Conservation (phyloP, 768 basidiomycete species). For the Mycena capillaripes region DNA sequence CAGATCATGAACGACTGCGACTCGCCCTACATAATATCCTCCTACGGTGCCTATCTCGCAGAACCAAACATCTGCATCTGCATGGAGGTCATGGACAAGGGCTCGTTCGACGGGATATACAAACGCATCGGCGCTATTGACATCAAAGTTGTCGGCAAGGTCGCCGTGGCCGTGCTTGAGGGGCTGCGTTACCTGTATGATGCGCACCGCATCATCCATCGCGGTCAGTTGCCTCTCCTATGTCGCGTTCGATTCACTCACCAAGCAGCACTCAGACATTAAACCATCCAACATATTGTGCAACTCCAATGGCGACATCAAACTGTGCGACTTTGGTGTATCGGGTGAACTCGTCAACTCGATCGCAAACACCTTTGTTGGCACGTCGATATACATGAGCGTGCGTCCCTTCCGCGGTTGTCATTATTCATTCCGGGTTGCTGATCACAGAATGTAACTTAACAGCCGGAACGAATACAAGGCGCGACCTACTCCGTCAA, state of each 20-base stretch:
- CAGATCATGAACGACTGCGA: constrained; percentile 99
- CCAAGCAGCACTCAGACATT: constrained; percentile 76
- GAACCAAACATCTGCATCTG: constrained; percentile 99
- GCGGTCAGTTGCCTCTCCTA: constrained; percentile 72
- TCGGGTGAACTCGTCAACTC: constrained; percentile 99
- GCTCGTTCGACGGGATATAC: constrained; percentile 94
- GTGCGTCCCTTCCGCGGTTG: constrained; percentile 64
- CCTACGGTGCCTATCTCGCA: constrained; percentile 95
- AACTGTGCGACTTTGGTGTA: constrained; percentile 99
- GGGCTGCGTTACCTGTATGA: constrained; percentile 98
- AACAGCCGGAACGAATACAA: constrained; percentile 98
- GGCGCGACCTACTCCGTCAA: constrained; percentile 99
- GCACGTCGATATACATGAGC: constrained; percentile 99
- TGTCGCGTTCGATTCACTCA: constrained; percentile 37
- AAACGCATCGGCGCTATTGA: constrained; percentile 95
- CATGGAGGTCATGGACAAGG: constrained; percentile 98
- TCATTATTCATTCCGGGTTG: constrained; percentile 22
- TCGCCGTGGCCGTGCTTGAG: constrained; percentile 93
- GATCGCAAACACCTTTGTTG: constrained; percentile 98
- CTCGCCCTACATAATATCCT: constrained; percentile 94
- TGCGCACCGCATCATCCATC: constrained; percentile 97
- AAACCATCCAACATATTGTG: constrained; percentile 98
- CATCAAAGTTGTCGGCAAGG: constrained; percentile 92
- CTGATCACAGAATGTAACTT: background rate
- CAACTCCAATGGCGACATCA: constrained; percentile 96